A percentile compares a stretch with the other conserved stretches of the same genome.
Evolutionary conservation across 305 asterid species (phyloP).

Genomic region (Solanum aculeatissimum): DNA sequence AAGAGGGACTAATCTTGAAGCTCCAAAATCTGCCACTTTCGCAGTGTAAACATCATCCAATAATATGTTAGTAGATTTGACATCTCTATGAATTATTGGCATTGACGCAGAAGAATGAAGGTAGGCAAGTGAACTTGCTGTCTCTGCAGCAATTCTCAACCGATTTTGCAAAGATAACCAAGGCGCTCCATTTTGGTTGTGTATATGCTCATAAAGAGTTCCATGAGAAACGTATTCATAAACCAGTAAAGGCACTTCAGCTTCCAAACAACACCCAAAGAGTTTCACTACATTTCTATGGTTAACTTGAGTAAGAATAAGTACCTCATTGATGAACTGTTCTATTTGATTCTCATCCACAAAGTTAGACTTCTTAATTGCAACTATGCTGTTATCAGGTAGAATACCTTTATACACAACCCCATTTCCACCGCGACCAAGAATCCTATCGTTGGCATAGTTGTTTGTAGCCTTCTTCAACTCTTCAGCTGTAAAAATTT

Average conservation of each 20-base stretch:
- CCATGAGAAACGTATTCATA: not conserved
- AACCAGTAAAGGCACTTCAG: constrained; percentile 37
- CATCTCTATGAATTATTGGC: not conserved
- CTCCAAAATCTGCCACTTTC: not conserved
- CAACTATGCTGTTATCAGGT: constrained; percentile 22
- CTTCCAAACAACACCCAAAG: constrained; percentile 40
- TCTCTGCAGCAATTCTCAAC: not conserved
- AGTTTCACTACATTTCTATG: constrained; percentile 41
- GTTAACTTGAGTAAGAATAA: constrained; percentile 37
- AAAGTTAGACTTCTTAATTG: constrained; percentile 37
- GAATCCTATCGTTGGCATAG: constrained; percentile 31
- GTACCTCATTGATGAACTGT: constrained; percentile 38
- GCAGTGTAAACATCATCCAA: constrained; percentile 21
- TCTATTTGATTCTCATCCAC: constrained; percentile 36
- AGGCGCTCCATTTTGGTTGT: not conserved
- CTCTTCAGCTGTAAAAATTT: constrained; percentile 34
- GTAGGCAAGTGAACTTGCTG: not conserved
- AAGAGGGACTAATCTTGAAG: constrained; percentile 16
- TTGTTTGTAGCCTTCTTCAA: constrained; percentile 37
- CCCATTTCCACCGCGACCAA: constrained; percentile 51
- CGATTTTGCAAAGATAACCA: constrained; percentile 22
- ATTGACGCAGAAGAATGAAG: not conserved
- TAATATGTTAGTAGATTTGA: constrained; percentile 30
- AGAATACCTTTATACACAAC: constrained; percentile 10
- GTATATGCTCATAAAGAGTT: not conserved